These are phyloP conservation scores for Diaporthe capsici DNA, from an alignment of 2,329 filamentous ascomycete genomes.

Conservation along the genomic window DNA sequence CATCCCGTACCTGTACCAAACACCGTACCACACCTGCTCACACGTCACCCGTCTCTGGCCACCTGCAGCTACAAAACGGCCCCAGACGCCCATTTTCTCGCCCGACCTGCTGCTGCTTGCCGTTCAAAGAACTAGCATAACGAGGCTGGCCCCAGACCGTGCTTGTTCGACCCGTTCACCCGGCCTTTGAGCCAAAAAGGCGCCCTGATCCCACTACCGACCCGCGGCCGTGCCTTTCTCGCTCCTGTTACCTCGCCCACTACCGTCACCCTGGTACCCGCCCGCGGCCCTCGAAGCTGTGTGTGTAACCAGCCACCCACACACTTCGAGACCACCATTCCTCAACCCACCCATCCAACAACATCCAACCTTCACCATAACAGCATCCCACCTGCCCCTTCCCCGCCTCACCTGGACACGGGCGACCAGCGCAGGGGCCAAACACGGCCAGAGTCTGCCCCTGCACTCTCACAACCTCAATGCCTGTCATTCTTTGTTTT, in stretches of 20 bases:
- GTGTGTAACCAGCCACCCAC: slow-evolving; percentile 20
- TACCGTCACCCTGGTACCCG: slow-evolving; percentile 30
- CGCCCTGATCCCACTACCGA: slow-evolving; percentile 6
- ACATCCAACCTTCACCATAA: slow-evolving; percentile 9
- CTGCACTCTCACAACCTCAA: slow-evolving; percentile 18
- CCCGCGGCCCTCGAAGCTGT: slow-evolving; percentile 17
- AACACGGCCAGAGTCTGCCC: slow-evolving; percentile 22
- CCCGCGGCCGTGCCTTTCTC: slow-evolving; percentile 23
- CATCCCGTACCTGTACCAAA: slow-evolving; percentile 23
- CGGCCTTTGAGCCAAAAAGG: not conserved
- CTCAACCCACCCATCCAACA: slow-evolving; percentile 19
- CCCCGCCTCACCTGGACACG: slow-evolving; percentile 14
- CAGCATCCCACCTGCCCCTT: slow-evolving; percentile 10
- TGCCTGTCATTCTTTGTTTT: slow-evolving; percentile 43
- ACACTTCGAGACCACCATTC: slow-evolving; percentile 27
- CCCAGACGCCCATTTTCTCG: slow-evolving; percentile 19
- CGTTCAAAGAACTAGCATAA: slow-evolving; percentile 32
- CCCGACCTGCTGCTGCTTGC: slow-evolving; percentile 10
- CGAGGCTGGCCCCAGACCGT: slow-evolving; percentile 30
- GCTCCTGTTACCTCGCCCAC: not conserved
- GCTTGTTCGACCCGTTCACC: slow-evolving; percentile 31
- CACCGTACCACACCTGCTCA: slow-evolving; percentile 17
- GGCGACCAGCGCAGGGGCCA: slow-evolving; percentile 13
- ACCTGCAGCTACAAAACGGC: slow-evolving; percentile 38
- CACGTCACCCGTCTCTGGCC: slow-evolving; percentile 28